Evolutionary conservation across 139 green algal genomes (phyloP), one percentile per base, ranked within the genome.

Genomic region (Tetraselmis chui): DNA sequence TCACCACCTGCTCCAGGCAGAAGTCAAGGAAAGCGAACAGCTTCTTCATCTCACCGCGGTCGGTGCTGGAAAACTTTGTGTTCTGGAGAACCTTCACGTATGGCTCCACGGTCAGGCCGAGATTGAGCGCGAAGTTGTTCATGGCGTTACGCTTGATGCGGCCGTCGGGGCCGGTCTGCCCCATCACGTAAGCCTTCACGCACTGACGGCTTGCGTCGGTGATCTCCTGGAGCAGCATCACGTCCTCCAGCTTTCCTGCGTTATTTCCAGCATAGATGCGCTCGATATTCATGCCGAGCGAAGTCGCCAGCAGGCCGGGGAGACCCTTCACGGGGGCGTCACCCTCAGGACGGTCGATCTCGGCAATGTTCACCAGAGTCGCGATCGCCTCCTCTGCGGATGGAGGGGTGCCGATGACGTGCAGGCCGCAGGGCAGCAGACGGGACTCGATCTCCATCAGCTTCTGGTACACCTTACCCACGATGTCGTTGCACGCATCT

Each of bases 381-480:
- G 96, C 96, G 1, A 99, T 87, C 0, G 96, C 96, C 91, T 99
- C 96, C 80, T 94, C 90, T 22, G 96, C 95, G 27, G 93, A 96
- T 76, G 96, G 96, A 0, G 94, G 91, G 78, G 87, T 88, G 80
- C 96, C 96, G 74, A 99, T 94, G 1, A 99, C 87, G 87, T 99
- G 96, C 87, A 99, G 93, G 32, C 96, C 96, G 87, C 96, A 99
- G 29, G 96, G 96, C 88, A 99, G 93, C 86, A 99, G 93, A 32
- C 96, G 90, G 31, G 91, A 96, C 93, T 99, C 96, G 80, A 99
- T 99, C 92, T 99, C 97, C 96, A 99, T 99, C 67, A 99, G 91
- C 93, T 90, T 92, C 83, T 84, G 82, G 91, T 98, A 98, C 67
- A 96, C 92, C 59, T 96, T 91, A 78, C 94, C 95, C 2, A 98